Conservation (phyloP, 345 rosid species). For the Fremontodendron californicum region DNA sequence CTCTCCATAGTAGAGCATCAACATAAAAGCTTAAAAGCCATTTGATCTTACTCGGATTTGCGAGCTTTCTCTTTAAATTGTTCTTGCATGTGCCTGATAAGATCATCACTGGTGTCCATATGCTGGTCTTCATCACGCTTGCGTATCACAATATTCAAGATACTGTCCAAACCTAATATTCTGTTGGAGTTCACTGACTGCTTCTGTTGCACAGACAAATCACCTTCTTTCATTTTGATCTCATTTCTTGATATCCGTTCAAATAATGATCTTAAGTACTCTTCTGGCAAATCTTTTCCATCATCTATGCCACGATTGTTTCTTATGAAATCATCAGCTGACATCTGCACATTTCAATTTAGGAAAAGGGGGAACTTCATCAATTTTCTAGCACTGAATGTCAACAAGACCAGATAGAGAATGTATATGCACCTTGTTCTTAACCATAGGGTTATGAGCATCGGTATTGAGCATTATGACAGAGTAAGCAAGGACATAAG, state of each 20-base stretch:
- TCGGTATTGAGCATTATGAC: slow-evolving; percentile 97
- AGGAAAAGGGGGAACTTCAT: slow-evolving; percentile 17
- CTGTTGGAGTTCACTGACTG: slow-evolving; percentile 74
- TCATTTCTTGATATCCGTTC: slow-evolving; percentile 92
- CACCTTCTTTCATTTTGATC: slow-evolving; percentile 96
- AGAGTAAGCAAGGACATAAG: slow-evolving; percentile 97
- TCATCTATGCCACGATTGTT: slow-evolving; percentile 99
- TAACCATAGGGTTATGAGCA: slow-evolving; percentile 97
- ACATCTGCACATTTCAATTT: slow-evolving; percentile 65
- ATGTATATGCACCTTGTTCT: slow-evolving; percentile 68
- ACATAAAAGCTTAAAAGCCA: neutral
- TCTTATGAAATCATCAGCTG: slow-evolving; percentile 91
- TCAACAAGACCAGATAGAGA: slow-evolving; percentile 18
- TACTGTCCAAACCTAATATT: slow-evolving; percentile 79
- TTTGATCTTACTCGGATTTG: slow-evolving; percentile 83
- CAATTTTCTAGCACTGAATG: slow-evolving; percentile 26
- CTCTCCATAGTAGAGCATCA: neutral
- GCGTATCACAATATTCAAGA: slow-evolving; percentile 93
- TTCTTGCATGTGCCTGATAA: slow-evolving; percentile 96
- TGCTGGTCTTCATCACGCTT: slow-evolving; percentile 72
- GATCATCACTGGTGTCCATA: slow-evolving; percentile 95
- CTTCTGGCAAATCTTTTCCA: slow-evolving; percentile 94
- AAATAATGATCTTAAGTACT: slow-evolving; percentile 77
- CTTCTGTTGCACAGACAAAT: slow-evolving; percentile 72
- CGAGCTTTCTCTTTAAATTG: slow-evolving; percentile 97